Base-by-base conservation (phyloP, 106 monocot genomes). In the Acanthochlamys bracteata region DNA sequence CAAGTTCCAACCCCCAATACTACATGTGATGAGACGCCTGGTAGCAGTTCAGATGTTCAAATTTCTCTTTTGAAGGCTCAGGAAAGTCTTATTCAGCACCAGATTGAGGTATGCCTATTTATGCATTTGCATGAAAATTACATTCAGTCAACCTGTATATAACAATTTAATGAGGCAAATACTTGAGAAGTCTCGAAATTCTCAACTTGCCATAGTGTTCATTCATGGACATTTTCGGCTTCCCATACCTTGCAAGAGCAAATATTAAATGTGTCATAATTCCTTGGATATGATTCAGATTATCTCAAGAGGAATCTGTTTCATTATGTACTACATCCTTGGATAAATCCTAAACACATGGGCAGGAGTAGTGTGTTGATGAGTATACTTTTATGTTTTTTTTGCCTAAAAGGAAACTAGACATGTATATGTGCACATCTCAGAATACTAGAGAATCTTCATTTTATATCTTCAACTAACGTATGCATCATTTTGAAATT, bases 41-140 rank as follows among this genome's bases (percentile, higher is more conserved):
- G 19, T 41, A 53, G 23, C 57, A 43, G 45, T 74, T 46, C 66
- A 66, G 57, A 66, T n/a, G 20, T 58, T 11, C 55, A 66, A 39
- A 16, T 4, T 57, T 65, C 71, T 15, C 24, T 55, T 41, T 24
- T 57, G 26, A 71, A 70, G 57, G 71, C 71, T 42, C 42, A 73
- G n/a, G 72, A 68, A 69, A 46, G 27, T 42, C 63, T 57, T 33
- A 25, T 81, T 10, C 49, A 60, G 23, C 61, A 67, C 24, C 75
- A 72, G 43, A 75, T 81, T 39, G 61, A 81, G 80, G 80, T 76
- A 65, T 7, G 13, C 58, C 60, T 19, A 55, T 41, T 4, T 1
- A 53, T 52, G 25, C 20, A 59, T 55, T 27, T 63, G 25, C 20
- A 53, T 42, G 51, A 22, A 66, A 26, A 66, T 16, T 3, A 72